Base-by-base conservation (phyloP, 2,329 filamentous ascomycete species). In the Akanthomyces muscarius region DNA sequence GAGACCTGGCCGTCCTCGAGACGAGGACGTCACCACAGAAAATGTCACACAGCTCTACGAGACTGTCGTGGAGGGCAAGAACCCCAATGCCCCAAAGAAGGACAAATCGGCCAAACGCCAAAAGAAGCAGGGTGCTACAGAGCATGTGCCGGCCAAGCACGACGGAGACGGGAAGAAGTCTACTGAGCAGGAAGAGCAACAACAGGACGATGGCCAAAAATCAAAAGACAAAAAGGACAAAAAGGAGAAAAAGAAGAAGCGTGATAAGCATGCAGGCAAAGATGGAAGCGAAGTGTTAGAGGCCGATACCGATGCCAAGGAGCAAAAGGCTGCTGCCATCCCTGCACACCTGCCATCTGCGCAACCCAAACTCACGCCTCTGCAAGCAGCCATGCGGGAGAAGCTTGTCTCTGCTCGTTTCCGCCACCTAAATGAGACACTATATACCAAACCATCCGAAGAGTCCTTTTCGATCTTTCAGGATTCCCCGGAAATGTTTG, bases 321-420 rank as follows among this genome's bases (percentile, higher is more conserved):
- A 68, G 8, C 63, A 68, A n/a, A 10, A 68, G 33, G 21, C 66
- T 42, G 69, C 71, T 59, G 57, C 69, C 41, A 65, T 68, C 59
- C 68, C 73, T 63, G 69, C 73, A 1, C 77, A 78, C 45, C 75
- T 77, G 8, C 75, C 80, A 45, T 75, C 79, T 41, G 74, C 79
- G 42, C 72, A 77, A 33, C 72, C 76, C 66, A 91, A 90, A 69
- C 86, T 99, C 71, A 99, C 95, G 0, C 92, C 95, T 4, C 87
- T 99, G 63, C 95, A 99, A 81, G 87, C 89, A 62, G 88, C 91
- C 4, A 99, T 99, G 95, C 89, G 91, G 65, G 89, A 92, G 72
- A 99, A 99, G 80, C 87, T 99, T 66, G 84, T 96, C 66, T 96
- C 93, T 11, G 93, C 95, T 1, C 92, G 95, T 64, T 99, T 99